Evolutionary conservation across 139 green algal genomes (phyloP), one percentile per base, ranked within the genome.

Genomic region (Chlamydomonas schloesseri): DNA sequence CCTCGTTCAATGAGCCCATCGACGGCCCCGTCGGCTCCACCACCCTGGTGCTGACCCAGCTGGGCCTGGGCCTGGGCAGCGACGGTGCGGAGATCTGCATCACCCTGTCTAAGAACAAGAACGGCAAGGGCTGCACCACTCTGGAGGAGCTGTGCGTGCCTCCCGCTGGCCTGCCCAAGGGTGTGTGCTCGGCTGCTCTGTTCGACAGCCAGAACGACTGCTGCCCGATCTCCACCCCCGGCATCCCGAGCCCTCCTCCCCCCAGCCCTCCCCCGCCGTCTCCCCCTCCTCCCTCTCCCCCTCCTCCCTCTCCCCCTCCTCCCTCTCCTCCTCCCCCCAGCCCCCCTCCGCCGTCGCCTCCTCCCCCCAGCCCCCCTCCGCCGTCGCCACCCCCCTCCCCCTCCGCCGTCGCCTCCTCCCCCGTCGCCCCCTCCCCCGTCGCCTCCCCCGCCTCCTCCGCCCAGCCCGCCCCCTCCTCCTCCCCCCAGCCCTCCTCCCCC

Each of bases 181-280:
- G 74, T 34, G 34, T 34, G 9, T 81, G 74, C 33, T 21, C 74
- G 17, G 33, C 28, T 9, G 53, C 74, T 0, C 23, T 81, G 31
- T 33, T 81, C 33, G 74, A 81, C 55, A 55, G 0, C 55, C 15
- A 53, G 21, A 33, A 70, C 55, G 55, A 70, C 33, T 81, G 74
- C 74, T 81, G 74, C 74, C 74, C 74, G 33, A 23, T 81, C 55
- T 47, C 68, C 20, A 23, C 55, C 55, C 55, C 21, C 55, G 55
- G 55, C 55, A 24, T 62, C 20, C 55, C 55, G 55, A 62, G 55
- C 55, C 55, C 55, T 2, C 55, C 55, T 24, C 55, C 55, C 2
- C 55, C 55, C 2, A 3, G 20, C 20, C 55, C 55, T 24, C 21
- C 55, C 20, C 55, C 55, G 55, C 55, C 55, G 55, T 62, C 55